phyloP scores from a whole-genome alignment of 2,329 filamentous ascomycete species.

The Paecilomyces formosus region DNA sequence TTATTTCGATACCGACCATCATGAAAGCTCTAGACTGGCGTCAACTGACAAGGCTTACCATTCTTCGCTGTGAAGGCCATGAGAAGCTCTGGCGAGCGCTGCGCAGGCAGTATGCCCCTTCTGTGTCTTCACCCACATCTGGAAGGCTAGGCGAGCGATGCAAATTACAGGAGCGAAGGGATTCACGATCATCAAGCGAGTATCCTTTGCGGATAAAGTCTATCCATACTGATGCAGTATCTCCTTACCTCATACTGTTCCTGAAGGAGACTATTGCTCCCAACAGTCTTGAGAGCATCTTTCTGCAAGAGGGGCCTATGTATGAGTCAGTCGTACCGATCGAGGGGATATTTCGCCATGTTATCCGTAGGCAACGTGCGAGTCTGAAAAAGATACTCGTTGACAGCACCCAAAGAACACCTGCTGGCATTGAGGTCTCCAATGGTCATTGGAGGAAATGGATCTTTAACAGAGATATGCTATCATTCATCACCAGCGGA shows the following conservation, averaged over 20 bases:
- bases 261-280: slow-evolving; percentile 70
- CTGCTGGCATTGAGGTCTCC: slow-evolving; percentile 28
- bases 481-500: slow-evolving; percentile 68
- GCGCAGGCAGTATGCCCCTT: slow-evolving; percentile 53
- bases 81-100: slow-evolving; percentile 70
- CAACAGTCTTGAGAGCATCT: slow-evolving; percentile 71
- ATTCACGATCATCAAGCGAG: slow-evolving; percentile 43
- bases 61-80: slow-evolving; percentile 65
- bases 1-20: slow-evolving; percentile 64
- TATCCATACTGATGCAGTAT: slow-evolving; percentile 68
- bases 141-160: slow-evolving; percentile 3
- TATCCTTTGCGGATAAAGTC: slow-evolving; percentile 63
- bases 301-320: slow-evolving; percentile 59
- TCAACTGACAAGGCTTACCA: slow-evolving; percentile 61
- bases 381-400: slow-evolving; percentile 69
- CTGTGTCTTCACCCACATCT: slow-evolving; percentile 11
- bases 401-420: slow-evolving; percentile 56
- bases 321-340: slow-evolving; percentile 56
- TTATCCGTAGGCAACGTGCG: slow-evolving; percentile 60
- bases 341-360: slow-evolving; percentile 62
- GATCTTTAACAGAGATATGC: slow-evolving; percentile 61
- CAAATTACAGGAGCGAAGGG: background rate
- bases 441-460: slow-evolving; percentile 57
- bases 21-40: slow-evolving; percentile 69
- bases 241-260: slow-evolving; percentile 62